Evolutionary conservation across 768 basidiomycete genomes (phyloP), one percentile per base, ranked within the genome.

Genomic region (Mycena rebaudengoi): DNA sequence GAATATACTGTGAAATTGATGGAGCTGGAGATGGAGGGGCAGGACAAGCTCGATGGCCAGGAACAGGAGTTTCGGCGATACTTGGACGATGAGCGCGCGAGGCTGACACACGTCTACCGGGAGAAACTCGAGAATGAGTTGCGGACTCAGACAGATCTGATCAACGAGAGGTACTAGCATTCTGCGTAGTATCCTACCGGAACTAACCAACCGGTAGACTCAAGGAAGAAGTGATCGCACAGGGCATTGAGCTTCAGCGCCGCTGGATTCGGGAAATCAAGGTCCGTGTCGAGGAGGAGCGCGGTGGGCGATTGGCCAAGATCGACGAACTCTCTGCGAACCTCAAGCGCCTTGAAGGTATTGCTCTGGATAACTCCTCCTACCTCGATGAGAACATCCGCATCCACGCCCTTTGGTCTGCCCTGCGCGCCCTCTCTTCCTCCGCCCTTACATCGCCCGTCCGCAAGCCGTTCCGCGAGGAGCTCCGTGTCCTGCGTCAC

Each of bases 181-280:
- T 39, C 29, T 62, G 20, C 45, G 21, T 23, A 21, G 18, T 26
- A 56, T 25, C 18, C 46, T 54, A 25, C 13, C 62, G 13, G 43
- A 25, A 43, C 16, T 46, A 37, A 33, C 48, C 25, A 62, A 52
- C 21, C 12, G 60, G 20, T 70, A 98, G 96, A 40, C 83, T 99
- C 61, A 93, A 91, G 75, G 94, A 97, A 74, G 96, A 97, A 75
- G 95, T 99, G 54, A 85, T 99, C 51, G 91, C 96, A 4, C 96
- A 99, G 75, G 98, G 96, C 18, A 95, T 99, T 71, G 98, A 99
- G 78, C 88, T 99, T 23, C 98, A 99, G 74, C 90, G 96, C 50
- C 87, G 94, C 55, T 99, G 97, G 96, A 92, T 99, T 40, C 89
- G 94, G 30, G 95, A 98, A 61, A 90, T 99, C 83, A 98, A 98